Evolutionary conservation across 345 rosid genomes (phyloP).

Genomic region (Rhodomyrtus tomentosa): DNA sequence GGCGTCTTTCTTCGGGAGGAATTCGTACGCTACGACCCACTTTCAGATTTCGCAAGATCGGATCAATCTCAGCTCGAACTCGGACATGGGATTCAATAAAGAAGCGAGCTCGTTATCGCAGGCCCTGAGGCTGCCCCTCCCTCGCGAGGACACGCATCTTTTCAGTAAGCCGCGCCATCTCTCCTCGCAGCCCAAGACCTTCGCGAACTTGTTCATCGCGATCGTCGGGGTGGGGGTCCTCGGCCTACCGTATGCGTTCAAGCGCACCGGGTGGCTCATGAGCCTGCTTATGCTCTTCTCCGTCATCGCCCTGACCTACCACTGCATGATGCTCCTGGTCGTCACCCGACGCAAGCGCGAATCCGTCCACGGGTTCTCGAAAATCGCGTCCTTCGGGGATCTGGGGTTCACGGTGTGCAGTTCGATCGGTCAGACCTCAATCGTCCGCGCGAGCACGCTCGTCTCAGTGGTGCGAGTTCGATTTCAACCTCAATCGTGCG

Average conservation of each 20-base stretch:
- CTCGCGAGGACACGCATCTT: slow-evolving; percentile 62
- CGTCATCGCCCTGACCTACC: slow-evolving; percentile 39
- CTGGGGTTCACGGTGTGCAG: slow-evolving; percentile 77
- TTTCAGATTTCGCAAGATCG: neutral
- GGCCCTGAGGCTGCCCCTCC: slow-evolving; percentile 9
- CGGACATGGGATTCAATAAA: slow-evolving; percentile 30
- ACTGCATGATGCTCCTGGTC: slow-evolving; percentile 83
- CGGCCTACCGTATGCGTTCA: slow-evolving; percentile 83
- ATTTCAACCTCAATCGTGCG: no score
- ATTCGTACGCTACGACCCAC: neutral
- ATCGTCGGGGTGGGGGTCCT: slow-evolving; percentile 83
- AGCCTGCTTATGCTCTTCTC: slow-evolving; percentile 50
- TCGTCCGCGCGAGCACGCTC: no score
- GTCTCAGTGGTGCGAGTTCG: no score
- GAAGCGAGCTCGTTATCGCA: slow-evolving; percentile 35
- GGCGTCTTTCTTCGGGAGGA: neutral
- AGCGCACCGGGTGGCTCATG: slow-evolving; percentile 82
- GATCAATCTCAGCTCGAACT: neutral
- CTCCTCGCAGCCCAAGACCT: slow-evolving; percentile 61
- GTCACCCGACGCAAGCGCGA: slow-evolving; percentile 66
- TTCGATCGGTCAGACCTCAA: slow-evolving; percentile 42
- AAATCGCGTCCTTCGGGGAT: slow-evolving; percentile 67
- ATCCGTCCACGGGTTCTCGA: slow-evolving; percentile 23
- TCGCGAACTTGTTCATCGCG: slow-evolving; percentile 85
- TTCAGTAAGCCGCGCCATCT: slow-evolving; percentile 25